These are phyloP conservation scores for Cyclanthera cordifolia DNA, from an alignment of 306 rosid genomes.

Conservation along the genomic window DNA sequence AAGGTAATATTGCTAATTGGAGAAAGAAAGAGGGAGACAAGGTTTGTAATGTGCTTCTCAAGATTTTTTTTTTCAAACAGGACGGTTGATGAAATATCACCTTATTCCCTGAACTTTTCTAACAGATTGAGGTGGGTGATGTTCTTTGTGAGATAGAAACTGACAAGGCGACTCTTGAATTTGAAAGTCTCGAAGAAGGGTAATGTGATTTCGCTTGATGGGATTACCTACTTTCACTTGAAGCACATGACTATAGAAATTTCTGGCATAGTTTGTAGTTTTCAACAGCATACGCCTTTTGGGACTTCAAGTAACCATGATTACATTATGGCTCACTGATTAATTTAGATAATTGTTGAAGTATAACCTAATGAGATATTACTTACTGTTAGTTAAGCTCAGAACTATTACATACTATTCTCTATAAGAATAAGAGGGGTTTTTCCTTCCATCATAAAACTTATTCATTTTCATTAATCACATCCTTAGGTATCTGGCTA, in stretches of 20 bases:
- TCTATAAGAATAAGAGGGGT: too few species aligned
- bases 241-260: background rate
- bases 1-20: slow-evolving; percentile 84
- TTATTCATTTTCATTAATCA: too few species aligned
- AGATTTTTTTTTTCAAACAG: slow-evolving; percentile 5
- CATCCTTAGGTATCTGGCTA: slow-evolving; percentile 66
- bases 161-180: slow-evolving; percentile 94
- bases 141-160: slow-evolving; percentile 97
- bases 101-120: slow-evolving; percentile 13
- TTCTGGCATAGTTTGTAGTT: background rate
- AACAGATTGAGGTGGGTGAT: slow-evolving; percentile 93
- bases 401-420: too few species aligned
- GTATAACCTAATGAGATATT: too few species aligned
- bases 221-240: background rate
- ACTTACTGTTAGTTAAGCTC: too few species aligned
- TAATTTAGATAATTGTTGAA: too few species aligned
- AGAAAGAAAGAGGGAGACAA: slow-evolving; percentile 92
- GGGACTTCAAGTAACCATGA: too few species aligned
- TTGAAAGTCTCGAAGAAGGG: slow-evolving; percentile 95
- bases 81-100: background rate
- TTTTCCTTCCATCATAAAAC: too few species aligned
- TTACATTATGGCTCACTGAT: too few species aligned
- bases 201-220: slow-evolving; percentile 32
- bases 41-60: slow-evolving; percentile 44
- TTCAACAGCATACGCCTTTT: background rate